phyloP scores from a whole-genome alignment of 2,329 filamentous ascomycete species.

The Calonectria henricotiae region DNA sequence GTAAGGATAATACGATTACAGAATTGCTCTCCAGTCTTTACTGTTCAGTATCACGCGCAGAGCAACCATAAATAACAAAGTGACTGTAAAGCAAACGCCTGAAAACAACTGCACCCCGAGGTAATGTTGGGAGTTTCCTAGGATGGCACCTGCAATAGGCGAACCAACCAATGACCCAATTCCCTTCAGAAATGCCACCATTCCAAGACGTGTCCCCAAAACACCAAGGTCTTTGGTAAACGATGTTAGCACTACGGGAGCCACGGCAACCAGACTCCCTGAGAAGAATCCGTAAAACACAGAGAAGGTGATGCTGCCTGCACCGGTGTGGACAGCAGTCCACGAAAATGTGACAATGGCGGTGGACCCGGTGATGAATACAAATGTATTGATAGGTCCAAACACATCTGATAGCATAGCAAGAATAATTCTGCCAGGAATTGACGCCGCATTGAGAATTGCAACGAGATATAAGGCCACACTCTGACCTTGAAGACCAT shows the following conservation, averaged over 20 bases:
- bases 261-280: constrained; percentile 63
- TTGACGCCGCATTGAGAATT: constrained; percentile 68
- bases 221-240: constrained; percentile 61
- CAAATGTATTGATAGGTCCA: constrained; percentile 62
- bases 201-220: constrained; percentile 65
- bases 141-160: constrained; percentile 61
- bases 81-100: constrained; percentile 28
- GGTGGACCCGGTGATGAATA: constrained; percentile 57
- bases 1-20: not conserved
- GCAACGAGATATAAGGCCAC: constrained; percentile 63
- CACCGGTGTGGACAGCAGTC: constrained; percentile 58
- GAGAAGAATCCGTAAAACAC: constrained; percentile 66
- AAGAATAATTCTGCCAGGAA: constrained; percentile 67
- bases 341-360: constrained; percentile 61
- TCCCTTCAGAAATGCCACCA: constrained; percentile 59
- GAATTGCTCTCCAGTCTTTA: constrained; percentile 20
- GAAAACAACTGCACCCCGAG: constrained; percentile 36
- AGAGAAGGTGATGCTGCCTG: constrained; percentile 62
- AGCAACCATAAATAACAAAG: constrained; percentile 20
- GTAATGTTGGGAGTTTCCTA: constrained; percentile 39
- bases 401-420: constrained; percentile 62
- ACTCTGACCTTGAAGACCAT: constrained; percentile 44
- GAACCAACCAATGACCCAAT: constrained; percentile 58
- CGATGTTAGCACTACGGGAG: constrained; percentile 62
- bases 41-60: constrained; percentile 27